Evolutionary conservation across 441 rosid species (phyloP), one percentile per base, ranked within the genome.

Genomic region (Erodium chrysanthum): DNA sequence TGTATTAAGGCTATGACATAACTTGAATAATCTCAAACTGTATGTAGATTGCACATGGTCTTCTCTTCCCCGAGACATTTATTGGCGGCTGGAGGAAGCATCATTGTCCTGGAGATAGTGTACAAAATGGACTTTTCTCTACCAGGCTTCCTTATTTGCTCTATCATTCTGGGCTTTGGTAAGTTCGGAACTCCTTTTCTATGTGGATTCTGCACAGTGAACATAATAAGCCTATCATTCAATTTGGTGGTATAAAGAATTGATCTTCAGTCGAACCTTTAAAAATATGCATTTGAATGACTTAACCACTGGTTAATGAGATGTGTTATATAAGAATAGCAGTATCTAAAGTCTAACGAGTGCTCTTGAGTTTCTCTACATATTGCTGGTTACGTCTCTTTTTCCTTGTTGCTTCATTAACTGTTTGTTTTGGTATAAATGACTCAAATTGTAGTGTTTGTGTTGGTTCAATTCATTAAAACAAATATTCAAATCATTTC

Each of bases 21-120:
- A 66, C 42, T 70, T 44, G 46, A 59, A 31, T 44, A 17, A 5
- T 48, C 73, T 61, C 67, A 69, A 8, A 64, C 44, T 62, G n/a
- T 68, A 74, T 77, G 75, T 72, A 93, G 97, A 83, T 77, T 93
- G 85, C 96, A 91, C 77, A 85, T 93, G 96, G 98, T 93, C 75
- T 91, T 93, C 86, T 93, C 98, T 69, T 93, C 98, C 15, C 98
- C 97, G 29, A 83, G 96, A 77, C 98, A 91, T 83, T 79, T 93
- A 73, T 73, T 89, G 90, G 92, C 78, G 5, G 93, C 96, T 67
- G 96, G 93, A 66, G 90, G 81, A 68, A 89, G 97, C 85, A 84
- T 91, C 68, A 76, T 86, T 72, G 71, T 85, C 54, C 78, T 91
- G 93, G 97, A 91, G 82, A 77, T 88, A 54, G 71, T 81, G 3